Conservation (phyloP, 257 asterid species). For the Capsicum pubescens region DNA sequence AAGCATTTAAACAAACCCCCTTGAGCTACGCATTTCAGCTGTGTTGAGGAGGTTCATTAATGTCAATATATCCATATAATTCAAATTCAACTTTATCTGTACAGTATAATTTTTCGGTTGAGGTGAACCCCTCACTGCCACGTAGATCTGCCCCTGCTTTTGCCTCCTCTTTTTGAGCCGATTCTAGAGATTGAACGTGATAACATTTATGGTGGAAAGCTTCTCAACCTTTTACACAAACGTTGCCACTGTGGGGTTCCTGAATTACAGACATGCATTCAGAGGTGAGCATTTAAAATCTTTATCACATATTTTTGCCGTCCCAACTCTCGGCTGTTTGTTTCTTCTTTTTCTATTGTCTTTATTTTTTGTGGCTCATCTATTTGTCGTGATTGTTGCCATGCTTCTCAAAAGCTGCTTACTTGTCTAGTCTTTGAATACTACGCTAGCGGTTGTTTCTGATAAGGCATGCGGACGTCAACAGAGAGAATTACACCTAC, state of each 20-base stretch:
- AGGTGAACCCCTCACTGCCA: no score
- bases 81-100: no score
- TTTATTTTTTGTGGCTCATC: background rate
- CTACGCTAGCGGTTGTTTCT: background rate
- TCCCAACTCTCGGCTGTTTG: slow-evolving; percentile 3
- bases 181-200: slow-evolving; percentile 86
- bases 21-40: no score
- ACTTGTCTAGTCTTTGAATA: background rate
- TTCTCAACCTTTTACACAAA: slow-evolving; percentile 88
- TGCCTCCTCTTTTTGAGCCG: slow-evolving; percentile 95
- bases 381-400: background rate
- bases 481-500: background rate
- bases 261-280: slow-evolving; percentile 92
- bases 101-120: no score
- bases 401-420: slow-evolving; percentile 1
- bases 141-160: no score
- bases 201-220: slow-evolving; percentile 79
- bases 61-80: no score
- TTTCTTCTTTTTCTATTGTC: background rate
- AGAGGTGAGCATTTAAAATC: slow-evolving; percentile 56
- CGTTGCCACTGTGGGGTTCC: slow-evolving; percentile 99
- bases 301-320: background rate
- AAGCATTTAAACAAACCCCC: no score
- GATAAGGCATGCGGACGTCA: background rate
- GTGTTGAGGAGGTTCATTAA: no score